These are phyloP conservation scores for Vitis hybrid DNA, from an alignment of 177 flowering plant genomes.

Conservation along the genomic window DNA sequence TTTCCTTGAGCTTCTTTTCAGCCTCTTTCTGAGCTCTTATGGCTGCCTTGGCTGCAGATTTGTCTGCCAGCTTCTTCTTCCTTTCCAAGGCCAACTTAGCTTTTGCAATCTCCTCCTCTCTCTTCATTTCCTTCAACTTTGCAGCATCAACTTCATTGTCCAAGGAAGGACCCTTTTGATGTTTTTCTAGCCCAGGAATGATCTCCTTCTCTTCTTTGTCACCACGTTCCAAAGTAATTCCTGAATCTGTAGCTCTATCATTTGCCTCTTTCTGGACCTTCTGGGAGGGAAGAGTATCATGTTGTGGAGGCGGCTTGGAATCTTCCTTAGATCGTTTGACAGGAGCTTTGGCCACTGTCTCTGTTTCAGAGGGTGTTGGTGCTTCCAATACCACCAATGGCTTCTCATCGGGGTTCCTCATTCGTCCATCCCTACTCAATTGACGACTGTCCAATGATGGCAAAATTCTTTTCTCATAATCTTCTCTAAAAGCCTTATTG, in stretches of 20 bases:
- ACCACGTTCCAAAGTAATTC: constrained; percentile 18
- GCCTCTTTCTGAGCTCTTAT: constrained; percentile 84
- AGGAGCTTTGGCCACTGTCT: constrained; percentile 33
- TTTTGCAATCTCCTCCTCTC: constrained; percentile 88
- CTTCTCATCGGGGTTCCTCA: constrained; percentile 73
- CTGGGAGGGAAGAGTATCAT: constrained; percentile 22
- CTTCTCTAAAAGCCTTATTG: constrained; percentile 68
- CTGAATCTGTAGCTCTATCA: constrained; percentile 25
- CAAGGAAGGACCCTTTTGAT: constrained; percentile 25
- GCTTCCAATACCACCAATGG: constrained; percentile 48
- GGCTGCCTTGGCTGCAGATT: constrained; percentile 86
- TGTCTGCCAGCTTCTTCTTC: constrained; percentile 88
- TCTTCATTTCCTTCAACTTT: constrained; percentile 76
- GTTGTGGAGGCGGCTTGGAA: constrained; percentile 28
- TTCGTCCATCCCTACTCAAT: constrained; percentile 84
- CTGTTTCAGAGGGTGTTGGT: constrained; percentile 34
- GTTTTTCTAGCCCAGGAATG: constrained; percentile 19
- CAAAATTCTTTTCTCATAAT: constrained; percentile 72
- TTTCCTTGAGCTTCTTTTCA: constrained; percentile 67
- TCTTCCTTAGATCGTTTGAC: constrained; percentile 55
- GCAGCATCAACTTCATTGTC: constrained; percentile 42
- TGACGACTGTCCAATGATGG: constrained; percentile 66
- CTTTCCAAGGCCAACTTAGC: constrained; percentile 77
- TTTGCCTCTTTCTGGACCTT: constrained; percentile 51
- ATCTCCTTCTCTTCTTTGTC: constrained; percentile 36